Evolutionary conservation across 345 rosid genomes (phyloP).

Genomic region (Brassica incana): DNA sequence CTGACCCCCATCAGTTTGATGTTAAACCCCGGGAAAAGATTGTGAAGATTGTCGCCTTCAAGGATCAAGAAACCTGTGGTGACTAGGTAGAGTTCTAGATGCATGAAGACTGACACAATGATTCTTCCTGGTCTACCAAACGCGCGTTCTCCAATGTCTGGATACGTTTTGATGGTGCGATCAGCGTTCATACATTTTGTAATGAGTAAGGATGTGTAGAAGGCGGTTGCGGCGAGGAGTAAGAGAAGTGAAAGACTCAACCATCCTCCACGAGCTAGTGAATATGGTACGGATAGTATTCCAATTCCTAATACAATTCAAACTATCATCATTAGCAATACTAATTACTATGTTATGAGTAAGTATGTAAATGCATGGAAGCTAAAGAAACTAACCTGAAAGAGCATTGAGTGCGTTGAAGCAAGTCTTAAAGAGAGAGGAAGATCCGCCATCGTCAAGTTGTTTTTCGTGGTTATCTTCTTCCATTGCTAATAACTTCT

Average conservation of each 20-base stretch:
- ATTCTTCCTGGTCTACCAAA: slow-evolving; percentile 49
- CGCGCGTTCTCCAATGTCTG: slow-evolving; percentile 44
- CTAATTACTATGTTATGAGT: neutral
- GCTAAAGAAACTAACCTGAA: slow-evolving; percentile 12
- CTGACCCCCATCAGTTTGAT: slow-evolving; percentile 33
- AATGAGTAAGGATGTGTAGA: slow-evolving; percentile 44
- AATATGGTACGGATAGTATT: slow-evolving; percentile 50
- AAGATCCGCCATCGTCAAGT: slow-evolving; percentile 18
- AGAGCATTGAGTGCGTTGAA: slow-evolving; percentile 39
- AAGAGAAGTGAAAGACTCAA: slow-evolving; percentile 44
- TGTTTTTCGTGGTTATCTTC: slow-evolving; percentile 22
- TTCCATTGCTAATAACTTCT: slow-evolving; percentile 24
- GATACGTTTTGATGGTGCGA: slow-evolving; percentile 37
- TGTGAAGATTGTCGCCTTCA: slow-evolving; percentile 52
- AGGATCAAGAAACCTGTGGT: slow-evolving; percentile 49
- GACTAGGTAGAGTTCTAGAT: slow-evolving; percentile 49
- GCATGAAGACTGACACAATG: slow-evolving; percentile 44
- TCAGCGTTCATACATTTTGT: slow-evolving; percentile 45
- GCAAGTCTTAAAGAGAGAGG: slow-evolving; percentile 33
- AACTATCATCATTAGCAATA: neutral
- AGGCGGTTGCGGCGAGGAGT: slow-evolving; percentile 41
- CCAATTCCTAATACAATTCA: slow-evolving; percentile 39
- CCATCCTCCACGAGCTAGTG: slow-evolving; percentile 55
- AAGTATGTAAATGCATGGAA: neutral
- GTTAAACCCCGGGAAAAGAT: slow-evolving; percentile 42